Base-by-base conservation (phyloP, 2,329 filamentous ascomycete species). In the Curvularia eragrostidis region DNA sequence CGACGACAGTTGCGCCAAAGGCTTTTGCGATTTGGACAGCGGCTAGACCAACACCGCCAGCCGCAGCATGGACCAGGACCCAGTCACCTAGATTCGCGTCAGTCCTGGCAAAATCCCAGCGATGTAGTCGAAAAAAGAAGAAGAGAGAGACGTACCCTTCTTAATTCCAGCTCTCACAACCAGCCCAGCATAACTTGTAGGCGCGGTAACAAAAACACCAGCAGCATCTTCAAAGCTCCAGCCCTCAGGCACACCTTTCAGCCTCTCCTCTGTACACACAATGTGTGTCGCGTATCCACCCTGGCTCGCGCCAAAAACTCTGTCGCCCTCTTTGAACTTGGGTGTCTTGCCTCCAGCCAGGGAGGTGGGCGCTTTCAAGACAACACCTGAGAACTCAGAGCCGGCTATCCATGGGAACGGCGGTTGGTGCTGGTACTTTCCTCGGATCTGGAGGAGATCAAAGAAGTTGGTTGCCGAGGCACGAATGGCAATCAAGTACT, bases 21-120 rank as follows among this genome's bases (percentile, higher is more conserved):
- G 93, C 94, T 79, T 97, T 97, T 26, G 94, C 94, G 59, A 98
- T 88, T 77, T 97, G 94, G 23, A 98, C 93, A 4, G 94, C 94
- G 1, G 93, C 91, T 1, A 97, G 81, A 0, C 94, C 94, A 10
- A 97, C 94, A 15, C 94, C 94, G 2, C 94, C 94, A 0, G 94
- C 94, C 0, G 93, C 94, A 1, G 94, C 94, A 73, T 98, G 94
- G 13, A 98, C 87, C 8, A 98, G 86, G 1, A 97, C 93, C 78
- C 86, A 90, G 70, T 98, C 94, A 0, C 93, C 93, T 72, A 58
- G 0, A 36, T 4, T 4, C 12, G 21, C 18, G 18, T 58, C 46
- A 55, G 23, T 3, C 24, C 18, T 28, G 2, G 5, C 21, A 6
- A 12, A 23, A 21, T 2, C 7, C 10, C 10, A 26, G 15, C 9